Conservation (phyloP, 495 filamentous ascomycete genomes). For the Aspergillus panamensis region DNA sequence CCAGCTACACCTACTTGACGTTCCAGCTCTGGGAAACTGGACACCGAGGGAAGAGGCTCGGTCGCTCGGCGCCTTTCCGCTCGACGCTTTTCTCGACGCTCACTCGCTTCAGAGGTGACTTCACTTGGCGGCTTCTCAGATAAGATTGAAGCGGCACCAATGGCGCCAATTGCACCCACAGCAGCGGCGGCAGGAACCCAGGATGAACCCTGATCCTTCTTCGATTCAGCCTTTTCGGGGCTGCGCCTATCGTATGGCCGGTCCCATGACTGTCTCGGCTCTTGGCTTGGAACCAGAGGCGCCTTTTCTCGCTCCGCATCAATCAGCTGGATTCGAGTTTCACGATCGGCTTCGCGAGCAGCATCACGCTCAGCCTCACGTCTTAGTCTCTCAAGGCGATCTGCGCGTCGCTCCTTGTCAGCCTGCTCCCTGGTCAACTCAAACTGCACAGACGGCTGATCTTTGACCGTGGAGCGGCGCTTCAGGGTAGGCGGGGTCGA, state of each 20-base stretch:
- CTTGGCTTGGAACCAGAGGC: slow-evolving; percentile 14
- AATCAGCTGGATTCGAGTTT: slow-evolving; percentile 32
- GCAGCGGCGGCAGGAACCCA: slow-evolving; percentile 39
- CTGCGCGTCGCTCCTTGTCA: slow-evolving; percentile 40
- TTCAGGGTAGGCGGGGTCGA: slow-evolving; percentile 26
- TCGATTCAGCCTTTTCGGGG: slow-evolving; percentile 7
- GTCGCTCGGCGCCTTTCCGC: slow-evolving; percentile 35
- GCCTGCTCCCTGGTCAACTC: slow-evolving; percentile 47
- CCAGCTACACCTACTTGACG: slow-evolving; percentile 15
- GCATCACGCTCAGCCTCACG: slow-evolving; percentile 22
- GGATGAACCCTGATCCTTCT: slow-evolving; percentile 27
- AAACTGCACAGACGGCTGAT: slow-evolving; percentile 47
- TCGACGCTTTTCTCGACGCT: slow-evolving; percentile 38
- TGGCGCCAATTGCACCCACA: slow-evolving; percentile 47
- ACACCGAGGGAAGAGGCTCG: slow-evolving; percentile 21
- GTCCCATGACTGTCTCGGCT: slow-evolving; percentile 9
- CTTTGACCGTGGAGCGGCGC: slow-evolving; percentile 39
- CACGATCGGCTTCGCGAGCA: slow-evolving; percentile 22
- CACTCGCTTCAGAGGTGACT: slow-evolving; percentile 31
- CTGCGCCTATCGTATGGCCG: slow-evolving; percentile 19
- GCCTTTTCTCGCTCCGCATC: slow-evolving; percentile 30
- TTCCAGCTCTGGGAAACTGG: slow-evolving; percentile 23
- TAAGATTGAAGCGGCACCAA: slow-evolving; percentile 38
- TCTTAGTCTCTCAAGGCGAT: slow-evolving; percentile 29
- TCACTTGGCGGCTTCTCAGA: slow-evolving; percentile 40